These are phyloP conservation scores for Colletotrichum spaethianum DNA, from an alignment of 2,329 filamentous ascomycete genomes.

Conservation along the genomic window DNA sequence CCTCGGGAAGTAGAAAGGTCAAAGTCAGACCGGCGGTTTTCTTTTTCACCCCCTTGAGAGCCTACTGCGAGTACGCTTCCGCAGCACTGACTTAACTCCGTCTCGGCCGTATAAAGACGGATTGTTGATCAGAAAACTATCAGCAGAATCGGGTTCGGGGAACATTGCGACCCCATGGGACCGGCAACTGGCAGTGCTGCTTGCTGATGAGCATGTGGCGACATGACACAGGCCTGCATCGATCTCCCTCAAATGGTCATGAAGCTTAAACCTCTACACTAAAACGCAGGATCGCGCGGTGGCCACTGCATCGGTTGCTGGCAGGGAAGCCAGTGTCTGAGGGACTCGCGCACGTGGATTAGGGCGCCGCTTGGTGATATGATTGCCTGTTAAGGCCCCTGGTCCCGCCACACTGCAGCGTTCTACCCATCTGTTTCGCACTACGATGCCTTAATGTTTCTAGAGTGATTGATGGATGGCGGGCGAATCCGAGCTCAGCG, in stretches of 20 bases:
- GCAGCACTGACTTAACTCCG: too few species aligned
- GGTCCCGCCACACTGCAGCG: not conserved
- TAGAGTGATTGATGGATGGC: not conserved
- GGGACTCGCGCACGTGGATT: not conserved
- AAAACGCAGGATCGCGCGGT: not conserved
- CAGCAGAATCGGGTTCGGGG: not conserved
- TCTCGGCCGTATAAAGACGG: not conserved
- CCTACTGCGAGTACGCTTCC: not conserved
- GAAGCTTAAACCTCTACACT: conserved; percentile 33
- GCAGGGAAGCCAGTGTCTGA: not conserved
- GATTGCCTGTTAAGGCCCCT: conserved; percentile 10
- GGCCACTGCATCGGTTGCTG: conserved; percentile 1
- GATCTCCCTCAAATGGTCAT: conserved; percentile 6
- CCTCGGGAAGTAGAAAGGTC: too few species aligned
- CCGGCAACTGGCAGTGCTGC: not conserved
- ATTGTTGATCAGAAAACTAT: not conserved
- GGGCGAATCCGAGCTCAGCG: not conserved
- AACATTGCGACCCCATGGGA: not conserved
- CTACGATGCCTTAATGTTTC: not conserved
- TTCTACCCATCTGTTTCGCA: conserved; percentile 1
- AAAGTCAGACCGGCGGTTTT: too few species aligned
- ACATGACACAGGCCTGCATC: conserved; percentile 4
- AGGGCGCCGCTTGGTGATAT: not conserved
- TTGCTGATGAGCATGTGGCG: not conserved
- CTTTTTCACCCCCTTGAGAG: too few species aligned